These are phyloP conservation scores for Kwoniella heveanensis DNA, from an alignment of 768 basidiomycete species.

Conservation along the genomic window DNA sequence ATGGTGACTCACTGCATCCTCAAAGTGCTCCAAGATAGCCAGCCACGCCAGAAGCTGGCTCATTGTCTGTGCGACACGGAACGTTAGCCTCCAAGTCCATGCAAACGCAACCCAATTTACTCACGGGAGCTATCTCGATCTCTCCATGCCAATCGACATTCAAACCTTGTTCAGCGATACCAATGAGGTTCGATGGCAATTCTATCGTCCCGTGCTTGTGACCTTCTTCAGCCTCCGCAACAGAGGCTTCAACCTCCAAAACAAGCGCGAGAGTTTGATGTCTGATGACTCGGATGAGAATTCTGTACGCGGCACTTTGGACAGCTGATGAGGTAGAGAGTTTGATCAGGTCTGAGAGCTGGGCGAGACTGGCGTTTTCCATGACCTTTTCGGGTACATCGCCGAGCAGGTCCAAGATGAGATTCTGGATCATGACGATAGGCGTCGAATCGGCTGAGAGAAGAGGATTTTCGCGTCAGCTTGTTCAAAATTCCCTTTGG, in stretches of 20 bases:
- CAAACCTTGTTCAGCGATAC: slow-evolving; percentile 61
- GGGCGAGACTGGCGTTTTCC: slow-evolving; percentile 63
- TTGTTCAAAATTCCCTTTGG: not conserved
- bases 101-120: no score
- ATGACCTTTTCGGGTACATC: slow-evolving; percentile 66
- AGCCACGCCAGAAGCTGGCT: slow-evolving; percentile 77
- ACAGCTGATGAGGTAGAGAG: slow-evolving; percentile 65
- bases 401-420: slow-evolving; percentile 70
- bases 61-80: slow-evolving; percentile 23
- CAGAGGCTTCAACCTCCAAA: slow-evolving; percentile 67
- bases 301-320: slow-evolving; percentile 74
- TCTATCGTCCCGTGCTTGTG: slow-evolving; percentile 57
- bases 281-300: slow-evolving; percentile 70
- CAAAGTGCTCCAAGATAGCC: slow-evolving; percentile 81
- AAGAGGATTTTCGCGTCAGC: slow-evolving; percentile 9
- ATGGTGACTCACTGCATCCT: slow-evolving; percentile 67
- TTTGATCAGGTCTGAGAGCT: slow-evolving; percentile 75
- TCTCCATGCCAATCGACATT: slow-evolving; percentile 38
- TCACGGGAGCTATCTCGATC: slow-evolving; percentile 13
- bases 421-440: slow-evolving; percentile 64
- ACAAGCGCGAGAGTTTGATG: slow-evolving; percentile 80
- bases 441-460: slow-evolving; percentile 60
- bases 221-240: slow-evolving; percentile 69
- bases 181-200: slow-evolving; percentile 70
- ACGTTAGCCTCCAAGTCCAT: not conserved